Conservation (phyloP, 768 basidiomycete species). For the Rhodosporidiobolus sp. region DNA sequence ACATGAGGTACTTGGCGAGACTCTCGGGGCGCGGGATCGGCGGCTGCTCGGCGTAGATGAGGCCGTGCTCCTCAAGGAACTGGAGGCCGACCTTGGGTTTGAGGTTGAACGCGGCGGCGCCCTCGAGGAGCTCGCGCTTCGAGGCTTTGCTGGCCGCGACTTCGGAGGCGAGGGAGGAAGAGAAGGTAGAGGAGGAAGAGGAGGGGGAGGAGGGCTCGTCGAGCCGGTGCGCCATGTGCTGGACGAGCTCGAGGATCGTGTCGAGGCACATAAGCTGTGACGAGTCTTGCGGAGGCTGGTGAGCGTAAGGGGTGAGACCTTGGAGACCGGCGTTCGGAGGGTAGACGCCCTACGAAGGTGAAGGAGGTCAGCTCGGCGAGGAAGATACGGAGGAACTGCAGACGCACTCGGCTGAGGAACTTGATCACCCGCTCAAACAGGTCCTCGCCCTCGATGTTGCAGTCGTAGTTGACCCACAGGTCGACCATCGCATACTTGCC, state of each 20-base stretch:
- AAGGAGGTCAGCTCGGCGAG: neutral
- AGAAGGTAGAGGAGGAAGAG: too few relatives aligned
- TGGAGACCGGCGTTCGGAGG: conserved; percentile 57
- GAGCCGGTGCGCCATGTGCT: conserved; percentile 74
- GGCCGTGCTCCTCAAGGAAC: conserved; percentile 86
- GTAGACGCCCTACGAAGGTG: conserved; percentile 66
- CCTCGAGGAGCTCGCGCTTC: conserved; percentile 79
- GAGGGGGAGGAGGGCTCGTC: neutral
- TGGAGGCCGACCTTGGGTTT: conserved; percentile 88
- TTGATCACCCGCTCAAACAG: conserved; percentile 83
- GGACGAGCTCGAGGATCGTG: conserved; percentile 76
- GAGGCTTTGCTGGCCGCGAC: conserved; percentile 70
- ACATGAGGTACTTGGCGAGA: conserved; percentile 81
- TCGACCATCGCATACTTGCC: conserved; percentile 87
- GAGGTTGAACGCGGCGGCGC: conserved; percentile 79
- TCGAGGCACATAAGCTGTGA: conserved; percentile 86
- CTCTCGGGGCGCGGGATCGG: conserved; percentile 52
- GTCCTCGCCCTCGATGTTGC: conserved; percentile 94
- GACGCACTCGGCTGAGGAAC: conserved; percentile 66
- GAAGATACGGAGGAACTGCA: neutral
- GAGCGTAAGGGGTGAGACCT: conserved; percentile 42
- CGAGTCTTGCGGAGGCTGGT: conserved; percentile 57
- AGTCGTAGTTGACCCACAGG: conserved; percentile 93
- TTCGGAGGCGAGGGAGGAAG: conserved; percentile 54
- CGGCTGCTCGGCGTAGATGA: conserved; percentile 55